Evolutionary conservation across 116 monocot species (phyloP).

Genomic region (Dioscorea cayenensis): DNA sequence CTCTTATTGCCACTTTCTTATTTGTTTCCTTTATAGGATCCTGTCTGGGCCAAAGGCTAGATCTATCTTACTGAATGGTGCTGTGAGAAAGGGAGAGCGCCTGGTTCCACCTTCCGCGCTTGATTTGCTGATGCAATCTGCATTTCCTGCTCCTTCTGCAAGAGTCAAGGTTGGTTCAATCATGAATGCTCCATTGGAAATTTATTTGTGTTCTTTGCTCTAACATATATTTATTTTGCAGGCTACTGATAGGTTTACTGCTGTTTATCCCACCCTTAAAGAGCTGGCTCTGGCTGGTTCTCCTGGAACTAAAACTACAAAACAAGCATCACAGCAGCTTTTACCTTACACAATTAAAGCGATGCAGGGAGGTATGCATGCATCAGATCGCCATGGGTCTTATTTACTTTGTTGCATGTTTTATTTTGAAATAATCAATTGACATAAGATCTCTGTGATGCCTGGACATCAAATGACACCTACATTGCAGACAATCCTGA

Average conservation of each 20-base stretch:
- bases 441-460: neutral
- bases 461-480: neutral
- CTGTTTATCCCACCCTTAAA: slow-evolving; percentile 73
- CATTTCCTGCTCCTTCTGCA: slow-evolving; percentile 65
- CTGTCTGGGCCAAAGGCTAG: slow-evolving; percentile 59
- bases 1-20: neutral
- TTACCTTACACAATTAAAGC: slow-evolving; percentile 53
- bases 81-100: slow-evolving; percentile 88
- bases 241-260: slow-evolving; percentile 93
- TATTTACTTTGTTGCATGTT: neutral
- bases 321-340: slow-evolving; percentile 82
- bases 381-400: neutral
- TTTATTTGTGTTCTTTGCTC: neutral
- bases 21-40: slow-evolving; percentile 28
- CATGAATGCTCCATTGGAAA: neutral
- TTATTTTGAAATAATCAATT: neutral
- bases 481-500: slow-evolving; percentile 52
- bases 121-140: slow-evolving; percentile 70
- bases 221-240: slow-evolving; percentile 14
- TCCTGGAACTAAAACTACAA: slow-evolving; percentile 75
- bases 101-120: slow-evolving; percentile 77
- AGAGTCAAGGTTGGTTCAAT: slow-evolving; percentile 55
- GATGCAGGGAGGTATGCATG: slow-evolving; percentile 65
- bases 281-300: slow-evolving; percentile 83
- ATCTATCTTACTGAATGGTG: slow-evolving; percentile 65